These are phyloP conservation scores for Zygnema circumcarinatum DNA, from an alignment of 139 green algal species.

Conservation along the genomic window DNA sequence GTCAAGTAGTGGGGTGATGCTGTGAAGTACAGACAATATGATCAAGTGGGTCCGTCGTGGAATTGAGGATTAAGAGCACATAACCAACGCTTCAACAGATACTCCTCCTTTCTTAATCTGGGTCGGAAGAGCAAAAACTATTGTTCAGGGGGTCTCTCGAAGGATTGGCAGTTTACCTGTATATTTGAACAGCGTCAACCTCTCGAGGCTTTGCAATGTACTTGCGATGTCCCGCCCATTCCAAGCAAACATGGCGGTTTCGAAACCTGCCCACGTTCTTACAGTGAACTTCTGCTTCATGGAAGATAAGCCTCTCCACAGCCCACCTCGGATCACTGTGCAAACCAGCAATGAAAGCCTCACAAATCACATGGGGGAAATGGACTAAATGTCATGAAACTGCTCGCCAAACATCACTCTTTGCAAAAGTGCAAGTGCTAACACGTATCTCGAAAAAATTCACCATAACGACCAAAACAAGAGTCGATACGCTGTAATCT, in stretches of 20 bases:
- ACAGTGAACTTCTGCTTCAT: slow-evolving; percentile 17
- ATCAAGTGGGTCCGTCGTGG: not conserved
- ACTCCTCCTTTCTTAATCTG: not conserved
- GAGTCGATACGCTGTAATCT: no score
- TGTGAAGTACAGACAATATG: no score
- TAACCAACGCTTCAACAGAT: slow-evolving; percentile 4
- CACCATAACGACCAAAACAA: no score
- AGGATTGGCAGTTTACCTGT: not conserved
- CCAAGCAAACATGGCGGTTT: slow-evolving; percentile 24
- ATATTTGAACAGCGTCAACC: slow-evolving; percentile 17
- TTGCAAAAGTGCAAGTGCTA: no score
- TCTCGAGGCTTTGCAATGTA: slow-evolving; percentile 11
- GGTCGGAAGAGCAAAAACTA: not conserved
- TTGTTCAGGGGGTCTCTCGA: not conserved
- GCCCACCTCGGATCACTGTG: slow-evolving; percentile 22
- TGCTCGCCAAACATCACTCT: no score
- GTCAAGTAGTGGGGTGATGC: no score
- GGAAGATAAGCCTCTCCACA: slow-evolving; percentile 29
- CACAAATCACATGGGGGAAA: not conserved
- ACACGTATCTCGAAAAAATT: no score
- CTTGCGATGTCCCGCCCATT: slow-evolving; percentile 33
- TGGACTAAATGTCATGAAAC: no score
- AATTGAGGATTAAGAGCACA: not conserved
- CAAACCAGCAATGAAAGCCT: not conserved
- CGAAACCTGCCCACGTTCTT: slow-evolving; percentile 4